Base-by-base conservation (phyloP, 768 basidiomycete species). In the Leccinum boreale region DNA sequence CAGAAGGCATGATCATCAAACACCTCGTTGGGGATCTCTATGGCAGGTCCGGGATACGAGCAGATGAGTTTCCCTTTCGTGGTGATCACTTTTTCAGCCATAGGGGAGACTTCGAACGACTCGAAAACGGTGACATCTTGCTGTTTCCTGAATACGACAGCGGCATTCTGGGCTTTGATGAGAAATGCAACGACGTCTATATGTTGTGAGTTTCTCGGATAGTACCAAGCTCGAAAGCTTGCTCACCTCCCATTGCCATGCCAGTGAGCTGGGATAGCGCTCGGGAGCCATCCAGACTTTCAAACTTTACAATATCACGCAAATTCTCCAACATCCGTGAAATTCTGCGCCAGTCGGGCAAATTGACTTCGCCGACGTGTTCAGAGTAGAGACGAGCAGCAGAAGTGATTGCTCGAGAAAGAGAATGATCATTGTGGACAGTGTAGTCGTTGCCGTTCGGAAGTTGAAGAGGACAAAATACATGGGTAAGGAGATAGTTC, bases 51-150 rank as follows among this genome's bases (percentile, higher is more conserved):
- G 0, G 48, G 48, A 19, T 50, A 50, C n/a, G 48, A 50, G 17
- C 28, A 50, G 28, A 29, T 17, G n/a, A 50, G 48, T n/a, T 50
- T 50, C 11, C 48, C 48, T 50, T 50, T 28, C n/a, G 48, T 31
- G 10, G 17, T 29, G 28, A 50, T 50, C 28, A 29, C 48, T 11
- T 55, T 60, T 12, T 59, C 59, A 7, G 68, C 59, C 19, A 61
- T 59, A 0, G 78, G 74, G 4, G 77, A 76, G 5, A 75, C 70
- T 59, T 81, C 76, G 54, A 82, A 83, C 11, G 66, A 65, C 61
- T 82, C 81, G 28, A 50, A 50, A 19, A 50, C n/a, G 1, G 48
- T 50, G 48, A 50, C 26, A 19, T 50, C 28, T 19, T 50, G 2
- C 7, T 29, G 48, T 17, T 50, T 50, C n/a, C 48, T 50, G 17